A percentile compares a stretch with the other conserved stretches of the same genome.
Evolutionary conservation across 495 filamentous ascomycete genomes (phyloP).

Genomic region (Cercophora newfieldiana): DNA sequence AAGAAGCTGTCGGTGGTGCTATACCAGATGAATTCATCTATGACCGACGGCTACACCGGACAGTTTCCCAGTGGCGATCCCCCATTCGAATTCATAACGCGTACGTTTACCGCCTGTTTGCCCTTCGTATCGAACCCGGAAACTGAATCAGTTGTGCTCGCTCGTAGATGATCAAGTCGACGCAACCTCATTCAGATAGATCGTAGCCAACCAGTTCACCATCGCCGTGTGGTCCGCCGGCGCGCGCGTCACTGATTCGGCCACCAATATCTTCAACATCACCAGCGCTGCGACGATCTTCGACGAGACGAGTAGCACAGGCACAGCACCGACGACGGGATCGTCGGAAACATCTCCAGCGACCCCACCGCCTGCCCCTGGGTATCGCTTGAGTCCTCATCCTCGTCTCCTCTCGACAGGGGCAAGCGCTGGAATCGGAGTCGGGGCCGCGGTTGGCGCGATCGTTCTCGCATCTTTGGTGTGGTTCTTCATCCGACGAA

Average conservation of each 20-base stretch:
- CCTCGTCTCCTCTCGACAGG: not conserved
- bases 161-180: slow-evolving; percentile 3
- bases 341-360: not conserved
- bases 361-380: not conserved
- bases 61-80: not conserved
- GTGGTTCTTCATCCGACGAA: not conserved
- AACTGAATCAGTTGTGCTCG: not conserved
- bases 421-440: not conserved
- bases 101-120: not conserved
- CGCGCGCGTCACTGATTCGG: not conserved
- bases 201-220: slow-evolving; percentile 2
- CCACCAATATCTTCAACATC: slow-evolving; percentile 2
- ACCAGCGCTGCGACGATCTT: not conserved
- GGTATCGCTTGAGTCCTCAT: not conserved
- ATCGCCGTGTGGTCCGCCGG: not conserved
- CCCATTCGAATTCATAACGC: slow-evolving; percentile 1
- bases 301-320: not conserved
- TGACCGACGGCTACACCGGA: not conserved
- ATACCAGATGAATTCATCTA: not conserved
- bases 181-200: not conserved
- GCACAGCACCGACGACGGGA: not conserved
- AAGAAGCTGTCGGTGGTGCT: not conserved
- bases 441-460: not conserved
- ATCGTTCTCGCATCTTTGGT: not conserved
- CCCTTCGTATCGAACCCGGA: not conserved